phyloP scores from a whole-genome alignment of 805 yeast species.

The Blastobotrys parvus region DNA sequence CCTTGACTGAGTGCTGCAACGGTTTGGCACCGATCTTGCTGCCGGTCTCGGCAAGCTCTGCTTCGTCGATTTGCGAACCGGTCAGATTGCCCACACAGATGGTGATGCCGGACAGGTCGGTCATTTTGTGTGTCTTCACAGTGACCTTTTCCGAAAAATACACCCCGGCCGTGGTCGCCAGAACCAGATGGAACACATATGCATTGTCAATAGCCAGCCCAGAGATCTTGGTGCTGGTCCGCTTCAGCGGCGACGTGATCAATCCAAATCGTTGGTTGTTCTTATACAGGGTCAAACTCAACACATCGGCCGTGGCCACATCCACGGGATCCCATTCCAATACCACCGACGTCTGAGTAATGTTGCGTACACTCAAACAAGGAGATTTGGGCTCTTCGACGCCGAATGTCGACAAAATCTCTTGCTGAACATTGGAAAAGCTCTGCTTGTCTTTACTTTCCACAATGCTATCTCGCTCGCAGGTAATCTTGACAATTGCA shows the following conservation, averaged over 20 bases:
- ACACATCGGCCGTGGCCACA: conserved; percentile 73
- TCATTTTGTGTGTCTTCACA: conserved; percentile 89
- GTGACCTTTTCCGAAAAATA: conserved; percentile 58
- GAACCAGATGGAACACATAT: conserved; percentile 68
- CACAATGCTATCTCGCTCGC: conserved; percentile 65
- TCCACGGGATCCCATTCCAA: conserved; percentile 88
- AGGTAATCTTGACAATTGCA: conserved; percentile 75
- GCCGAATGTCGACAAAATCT: conserved; percentile 67
- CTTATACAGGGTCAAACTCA: conserved; percentile 68
- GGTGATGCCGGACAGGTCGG: conserved; percentile 87
- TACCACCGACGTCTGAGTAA: conserved; percentile 91
- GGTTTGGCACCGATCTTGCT: conserved; percentile 76
- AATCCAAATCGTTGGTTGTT: conserved; percentile 60
- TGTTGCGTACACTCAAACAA: conserved; percentile 56
- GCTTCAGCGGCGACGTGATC: conserved; percentile 74
- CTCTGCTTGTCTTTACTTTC: conserved; percentile 51
- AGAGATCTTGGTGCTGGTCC: conserved; percentile 76
- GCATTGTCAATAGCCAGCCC: conserved; percentile 84
- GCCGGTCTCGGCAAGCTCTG: conserved; percentile 57
- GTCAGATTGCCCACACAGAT: conserved; percentile 75
- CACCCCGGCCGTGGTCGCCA: conserved; percentile 87
- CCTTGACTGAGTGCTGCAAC: conserved; percentile 59
- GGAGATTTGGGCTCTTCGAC: conserved; percentile 65
- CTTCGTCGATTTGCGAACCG: conserved; percentile 36
- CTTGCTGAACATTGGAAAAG: conserved; percentile 63